Conservation (phyloP, 2,329 filamentous ascomycete species). For the Berkeleyomyces rouxiae region DNA sequence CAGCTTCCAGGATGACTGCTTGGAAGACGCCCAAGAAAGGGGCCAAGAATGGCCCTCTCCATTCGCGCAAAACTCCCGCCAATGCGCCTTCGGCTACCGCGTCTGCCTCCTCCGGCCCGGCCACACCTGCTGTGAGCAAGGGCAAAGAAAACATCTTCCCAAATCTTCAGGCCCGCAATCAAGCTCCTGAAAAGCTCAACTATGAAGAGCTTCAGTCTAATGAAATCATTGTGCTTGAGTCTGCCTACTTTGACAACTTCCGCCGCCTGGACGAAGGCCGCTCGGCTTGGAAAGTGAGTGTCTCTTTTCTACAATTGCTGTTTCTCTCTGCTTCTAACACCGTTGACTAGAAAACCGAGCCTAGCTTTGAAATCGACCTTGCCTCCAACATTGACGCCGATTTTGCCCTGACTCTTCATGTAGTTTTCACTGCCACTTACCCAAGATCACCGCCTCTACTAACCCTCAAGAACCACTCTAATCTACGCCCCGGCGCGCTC, state of each 20-base stretch:
- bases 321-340: constrained; percentile 11
- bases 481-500: constrained; percentile 52
- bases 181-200: constrained; percentile 34
- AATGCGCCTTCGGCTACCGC: background rate
- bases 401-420: constrained; percentile 52
- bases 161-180: constrained; percentile 29
- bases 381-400: constrained; percentile 58
- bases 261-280: constrained; percentile 52
- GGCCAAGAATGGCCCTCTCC: constrained; percentile 12
- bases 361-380: constrained; percentile 65
- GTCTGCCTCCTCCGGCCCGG: background rate
- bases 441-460: constrained; percentile 68
- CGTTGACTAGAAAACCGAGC: constrained; percentile 51
- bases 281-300: constrained; percentile 66
- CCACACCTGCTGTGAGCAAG: background rate
- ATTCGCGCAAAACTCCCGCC: background rate
- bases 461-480: constrained; percentile 44
- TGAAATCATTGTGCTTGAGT: constrained; percentile 68
- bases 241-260: constrained; percentile 85
- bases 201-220: constrained; percentile 78
- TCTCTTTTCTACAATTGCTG: constrained; percentile 6
- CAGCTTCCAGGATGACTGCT: constrained; percentile 27
- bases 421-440: constrained; percentile 77
- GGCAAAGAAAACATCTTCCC: constrained; percentile 24
- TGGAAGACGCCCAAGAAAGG: constrained; percentile 32